A percentile compares a stretch with the other conserved stretches of the same genome.
phyloP scores from a whole-genome alignment of 176 grass and related monocot species.

The Paspalum notatum region DNA sequence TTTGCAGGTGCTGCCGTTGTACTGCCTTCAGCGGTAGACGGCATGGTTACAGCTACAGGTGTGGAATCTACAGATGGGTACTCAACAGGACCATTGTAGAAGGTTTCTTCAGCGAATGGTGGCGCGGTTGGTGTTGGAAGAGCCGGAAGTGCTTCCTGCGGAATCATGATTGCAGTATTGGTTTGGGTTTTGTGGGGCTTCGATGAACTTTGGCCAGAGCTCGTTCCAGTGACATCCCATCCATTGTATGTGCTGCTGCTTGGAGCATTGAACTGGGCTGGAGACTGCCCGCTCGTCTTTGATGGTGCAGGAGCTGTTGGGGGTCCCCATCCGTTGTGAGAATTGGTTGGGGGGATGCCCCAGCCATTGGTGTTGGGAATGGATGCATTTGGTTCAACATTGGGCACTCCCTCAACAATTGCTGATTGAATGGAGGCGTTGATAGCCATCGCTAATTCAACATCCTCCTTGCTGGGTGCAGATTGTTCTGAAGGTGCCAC shows the following conservation, averaged over 20 bases:
- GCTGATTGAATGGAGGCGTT: slow-evolving; percentile 90
- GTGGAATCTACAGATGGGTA: slow-evolving; percentile 82
- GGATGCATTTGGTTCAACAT: slow-evolving; percentile 50
- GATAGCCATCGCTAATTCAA: slow-evolving; percentile 84
- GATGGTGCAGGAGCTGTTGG: slow-evolving; percentile 26
- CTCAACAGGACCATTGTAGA: slow-evolving; percentile 65
- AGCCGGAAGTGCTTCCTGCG: slow-evolving; percentile 34
- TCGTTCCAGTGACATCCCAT: slow-evolving; percentile 62
- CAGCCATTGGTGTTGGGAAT: slow-evolving; percentile 52
- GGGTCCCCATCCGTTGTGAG: slow-evolving; percentile 74
- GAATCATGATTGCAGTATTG: slow-evolving; percentile 23
- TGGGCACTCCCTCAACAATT: slow-evolving; percentile 78
- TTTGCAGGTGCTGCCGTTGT: slow-evolving; percentile 16
- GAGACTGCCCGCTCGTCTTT: slow-evolving; percentile 38
- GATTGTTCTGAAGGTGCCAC: slow-evolving; percentile 39
- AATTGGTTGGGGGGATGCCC: slow-evolving; percentile 48
- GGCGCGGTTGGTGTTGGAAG: slow-evolving; percentile 72
- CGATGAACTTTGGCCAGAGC: slow-evolving; percentile 42
- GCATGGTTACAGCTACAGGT: slow-evolving; percentile 53
- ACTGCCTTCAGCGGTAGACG: slow-evolving; percentile 4
- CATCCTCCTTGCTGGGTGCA: slow-evolving; percentile 64
- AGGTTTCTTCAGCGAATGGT: slow-evolving; percentile 62
- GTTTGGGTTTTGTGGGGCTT: slow-evolving; percentile 22
- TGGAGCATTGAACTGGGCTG: slow-evolving; percentile 38
- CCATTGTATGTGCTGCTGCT: slow-evolving; percentile 71